Conservation (phyloP, 2,329 filamentous ascomycete genomes). For the Verticillium albo-atrum region DNA sequence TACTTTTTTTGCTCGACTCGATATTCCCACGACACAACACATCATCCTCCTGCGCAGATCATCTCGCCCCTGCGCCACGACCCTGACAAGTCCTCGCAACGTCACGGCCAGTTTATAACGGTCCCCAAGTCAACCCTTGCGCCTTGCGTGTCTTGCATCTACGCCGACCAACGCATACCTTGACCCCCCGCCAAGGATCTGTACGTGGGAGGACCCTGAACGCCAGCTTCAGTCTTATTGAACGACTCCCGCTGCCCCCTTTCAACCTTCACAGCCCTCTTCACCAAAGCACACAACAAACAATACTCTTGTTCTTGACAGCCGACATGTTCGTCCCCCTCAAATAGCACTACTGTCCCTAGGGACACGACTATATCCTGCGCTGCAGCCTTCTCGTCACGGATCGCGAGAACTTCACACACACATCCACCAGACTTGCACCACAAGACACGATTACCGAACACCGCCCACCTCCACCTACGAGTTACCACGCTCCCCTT, state of each 20-base stretch:
- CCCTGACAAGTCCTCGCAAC: neutral
- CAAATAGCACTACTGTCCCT: slow-evolving; percentile 38
- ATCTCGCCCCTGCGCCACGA: neutral
- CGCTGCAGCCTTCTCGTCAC: neutral
- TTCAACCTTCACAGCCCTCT: neutral
- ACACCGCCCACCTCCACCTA: neutral
- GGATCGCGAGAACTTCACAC: neutral
- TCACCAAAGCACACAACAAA: slow-evolving; percentile 1
- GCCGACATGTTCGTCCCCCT: slow-evolving; percentile 18
- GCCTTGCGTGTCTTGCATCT: neutral
- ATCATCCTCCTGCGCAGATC: neutral
- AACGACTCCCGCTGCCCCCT: neutral
- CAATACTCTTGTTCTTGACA: slow-evolving; percentile 6
- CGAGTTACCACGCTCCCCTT: slow-evolving; percentile 2
- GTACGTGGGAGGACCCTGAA: slow-evolving; percentile 1
- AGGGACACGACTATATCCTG: slow-evolving; percentile 30
- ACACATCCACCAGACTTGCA: neutral
- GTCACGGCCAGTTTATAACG: neutral
- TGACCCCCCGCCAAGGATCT: neutral
- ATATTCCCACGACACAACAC: neutral
- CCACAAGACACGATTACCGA: neutral
- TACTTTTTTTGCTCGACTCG: neutral
- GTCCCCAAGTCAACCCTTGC: neutral
- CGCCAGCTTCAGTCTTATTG: neutral
- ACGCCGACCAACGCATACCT: neutral